A percentile compares a stretch with the other conserved stretches of the same genome.
These are phyloP conservation scores for Pseudonitzschia multiseries DNA, from an alignment of 108 stramenopile genomes.

Conservation along the genomic window DNA sequence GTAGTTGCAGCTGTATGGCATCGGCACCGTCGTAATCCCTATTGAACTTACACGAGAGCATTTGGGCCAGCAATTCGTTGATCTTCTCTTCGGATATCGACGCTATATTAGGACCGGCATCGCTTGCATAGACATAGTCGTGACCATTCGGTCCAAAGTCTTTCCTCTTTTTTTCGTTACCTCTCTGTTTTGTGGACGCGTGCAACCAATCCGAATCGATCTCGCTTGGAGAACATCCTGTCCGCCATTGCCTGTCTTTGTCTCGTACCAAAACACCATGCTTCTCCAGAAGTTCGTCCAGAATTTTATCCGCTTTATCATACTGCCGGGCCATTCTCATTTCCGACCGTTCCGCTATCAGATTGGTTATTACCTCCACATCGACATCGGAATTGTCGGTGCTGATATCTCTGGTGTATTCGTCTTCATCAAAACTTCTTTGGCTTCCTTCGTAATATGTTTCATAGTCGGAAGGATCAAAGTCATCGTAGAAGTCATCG, in stretches of 20 bases:
- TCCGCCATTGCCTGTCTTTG: constrained; percentile 47
- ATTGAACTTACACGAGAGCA: constrained; percentile 59
- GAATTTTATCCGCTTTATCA: constrained; percentile 68
- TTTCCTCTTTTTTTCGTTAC: neutral
- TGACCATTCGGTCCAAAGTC: constrained; percentile 74
- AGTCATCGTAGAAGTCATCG: constrained; percentile 50
- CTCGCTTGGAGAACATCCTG: constrained; percentile 32
- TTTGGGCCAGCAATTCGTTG: constrained; percentile 51
- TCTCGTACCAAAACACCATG: constrained; percentile 59
- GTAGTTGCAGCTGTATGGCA: constrained; percentile 48
- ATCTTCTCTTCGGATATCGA: constrained; percentile 59
- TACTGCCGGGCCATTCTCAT: constrained; percentile 46
- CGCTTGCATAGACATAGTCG: constrained; percentile 53
- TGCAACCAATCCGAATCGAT: constrained; percentile 20
- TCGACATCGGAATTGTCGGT: constrained; percentile 52
- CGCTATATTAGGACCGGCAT: constrained; percentile 48
- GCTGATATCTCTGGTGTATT: constrained; percentile 57
- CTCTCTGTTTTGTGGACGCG: neutral
- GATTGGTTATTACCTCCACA: constrained; percentile 39
- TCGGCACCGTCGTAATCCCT: constrained; percentile 61
- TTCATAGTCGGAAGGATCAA: constrained; percentile 42
- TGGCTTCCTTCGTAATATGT: neutral
- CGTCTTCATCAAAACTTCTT: constrained; percentile 11
- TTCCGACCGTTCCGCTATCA: constrained; percentile 47
- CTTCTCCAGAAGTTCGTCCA: constrained; percentile 56